A percentile compares a stretch with the other conserved stretches of the same genome.
Conservation (phyloP, 1,284 basidiomycete genomes). For the Cryptococcus sp. region DNA sequence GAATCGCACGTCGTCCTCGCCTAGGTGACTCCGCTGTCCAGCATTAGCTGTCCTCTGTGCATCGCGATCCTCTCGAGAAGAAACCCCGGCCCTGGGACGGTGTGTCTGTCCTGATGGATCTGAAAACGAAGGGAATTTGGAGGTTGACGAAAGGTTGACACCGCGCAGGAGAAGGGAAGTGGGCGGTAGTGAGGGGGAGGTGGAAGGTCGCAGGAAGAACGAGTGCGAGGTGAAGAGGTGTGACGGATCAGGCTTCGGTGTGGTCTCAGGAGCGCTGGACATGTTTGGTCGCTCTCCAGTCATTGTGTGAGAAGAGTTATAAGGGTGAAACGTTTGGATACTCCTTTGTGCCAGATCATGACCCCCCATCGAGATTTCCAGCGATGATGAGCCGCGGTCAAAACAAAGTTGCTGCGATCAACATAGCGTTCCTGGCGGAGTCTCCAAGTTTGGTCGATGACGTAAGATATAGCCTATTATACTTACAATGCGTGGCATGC, state of each 20-base stretch:
- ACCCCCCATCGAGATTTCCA: too few species aligned
- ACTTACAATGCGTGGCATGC: too few species aligned
- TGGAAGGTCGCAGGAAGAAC: conserved; percentile 26
- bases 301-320: too few species aligned
- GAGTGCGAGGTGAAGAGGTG: conserved; percentile 31
- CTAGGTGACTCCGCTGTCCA: conserved; percentile 25
- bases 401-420: too few species aligned
- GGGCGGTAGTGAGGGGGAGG: conserved; percentile 13
- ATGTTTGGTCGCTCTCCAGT: neutral
- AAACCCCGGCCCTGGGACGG: conserved; percentile 27
- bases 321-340: too few species aligned
- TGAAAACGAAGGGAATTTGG: conserved; percentile 68
- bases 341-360: too few species aligned
- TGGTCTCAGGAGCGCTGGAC: neutral
- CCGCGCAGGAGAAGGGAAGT: conserved; percentile 72
- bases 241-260: neutral
- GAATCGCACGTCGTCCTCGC: conserved; percentile 57
- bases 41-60: conserved; percentile 12
- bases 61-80: conserved; percentile 23
- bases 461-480: too few species aligned
- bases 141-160: conserved; percentile 85
- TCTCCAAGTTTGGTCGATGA: too few species aligned
- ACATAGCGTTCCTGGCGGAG: too few species aligned
- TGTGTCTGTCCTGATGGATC: neutral
- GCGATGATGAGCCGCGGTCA: too few species aligned